Conservation (phyloP, 1,139 yeast genomes). For the Pichia sp. region DNA sequence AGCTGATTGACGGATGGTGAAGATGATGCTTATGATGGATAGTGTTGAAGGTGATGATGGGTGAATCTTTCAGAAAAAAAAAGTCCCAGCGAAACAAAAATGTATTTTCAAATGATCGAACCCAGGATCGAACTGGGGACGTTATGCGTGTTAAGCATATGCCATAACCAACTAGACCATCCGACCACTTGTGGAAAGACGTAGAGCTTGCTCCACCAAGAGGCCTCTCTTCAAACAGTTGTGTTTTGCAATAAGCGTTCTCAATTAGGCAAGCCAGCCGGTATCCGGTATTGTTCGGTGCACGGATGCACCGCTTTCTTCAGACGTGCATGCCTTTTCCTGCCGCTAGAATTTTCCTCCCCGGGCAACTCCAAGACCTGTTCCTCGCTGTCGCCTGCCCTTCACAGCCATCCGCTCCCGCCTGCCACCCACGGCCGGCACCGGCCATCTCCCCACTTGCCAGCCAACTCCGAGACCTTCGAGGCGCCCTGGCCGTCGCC, state of each 20-base stretch:
- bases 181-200: conserved; percentile 32
- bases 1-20: too few relatives aligned
- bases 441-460: background rate
- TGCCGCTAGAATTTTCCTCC: too few relatives aligned
- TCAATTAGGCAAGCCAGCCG: too few relatives aligned
- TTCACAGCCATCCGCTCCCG: background rate
- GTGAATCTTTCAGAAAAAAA: too few relatives aligned
- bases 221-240: too few relatives aligned
- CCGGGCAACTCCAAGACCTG: background rate
- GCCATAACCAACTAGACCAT: conserved; percentile 99
- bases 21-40: too few relatives aligned
- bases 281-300: too few relatives aligned
- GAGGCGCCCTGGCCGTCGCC: background rate
- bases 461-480: background rate
- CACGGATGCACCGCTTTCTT: too few relatives aligned
- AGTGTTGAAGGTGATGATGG: too few relatives aligned
- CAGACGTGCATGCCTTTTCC: too few relatives aligned
- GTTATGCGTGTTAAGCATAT: conserved; percentile 99
- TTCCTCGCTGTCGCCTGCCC: background rate
- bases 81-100: background rate
- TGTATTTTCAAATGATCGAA: conserved; percentile 56
- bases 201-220: background rate
- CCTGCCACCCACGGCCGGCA: background rate
- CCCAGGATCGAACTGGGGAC: conserved; percentile 99
- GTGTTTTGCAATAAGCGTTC: too few relatives aligned